A percentile compares a stretch with the other conserved stretches of the same genome.
phyloP scores from a whole-genome alignment of 805 yeast species.

The Metschnikowia sp. region DNA sequence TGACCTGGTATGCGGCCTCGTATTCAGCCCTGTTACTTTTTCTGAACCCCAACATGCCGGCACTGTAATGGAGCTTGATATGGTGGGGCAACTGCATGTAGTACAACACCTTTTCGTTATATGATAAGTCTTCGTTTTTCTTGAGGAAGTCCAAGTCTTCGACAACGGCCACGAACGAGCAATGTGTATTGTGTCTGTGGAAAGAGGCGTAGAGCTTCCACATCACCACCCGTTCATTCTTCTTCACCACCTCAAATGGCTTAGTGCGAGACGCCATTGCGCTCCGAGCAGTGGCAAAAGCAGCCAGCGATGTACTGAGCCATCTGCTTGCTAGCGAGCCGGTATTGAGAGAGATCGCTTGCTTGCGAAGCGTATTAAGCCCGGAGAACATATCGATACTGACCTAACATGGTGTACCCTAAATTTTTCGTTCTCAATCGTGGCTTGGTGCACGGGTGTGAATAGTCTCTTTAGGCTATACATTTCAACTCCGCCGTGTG shows the following conservation, averaged over 20 bases:
- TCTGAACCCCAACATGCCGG: constrained; percentile 87
- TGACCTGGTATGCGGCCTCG: constrained; percentile 87
- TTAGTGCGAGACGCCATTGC: constrained; percentile 2
- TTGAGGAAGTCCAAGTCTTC: constrained; percentile 59
- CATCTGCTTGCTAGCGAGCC: constrained; percentile 7
- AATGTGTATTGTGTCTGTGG: constrained; percentile 77
- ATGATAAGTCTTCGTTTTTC: constrained; percentile 53
- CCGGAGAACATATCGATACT: constrained; percentile 12
- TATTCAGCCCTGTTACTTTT: constrained; percentile 88
- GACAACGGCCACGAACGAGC: constrained; percentile 68
- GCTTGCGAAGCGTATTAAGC: constrained; percentile 13
- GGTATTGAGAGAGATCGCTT: constrained; percentile 6
- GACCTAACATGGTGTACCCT: neutral
- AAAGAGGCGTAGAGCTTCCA: constrained; percentile 76
- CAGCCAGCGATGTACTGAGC: constrained; percentile 7
- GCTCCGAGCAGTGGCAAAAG: constrained; percentile 7
- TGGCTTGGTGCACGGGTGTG: constrained; percentile 12
- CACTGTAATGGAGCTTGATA: constrained; percentile 61
- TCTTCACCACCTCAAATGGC: constrained; percentile 8
- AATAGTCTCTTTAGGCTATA: neutral
- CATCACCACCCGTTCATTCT: constrained; percentile 44
- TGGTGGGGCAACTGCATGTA: constrained; percentile 78
- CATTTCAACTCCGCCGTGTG: no score
- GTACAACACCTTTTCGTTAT: constrained; percentile 71
- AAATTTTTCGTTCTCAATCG: constrained; percentile 2